Evolutionary conservation across 2,329 filamentous ascomycete species (phyloP).

Genomic region (Exserohilum rostratum): DNA sequence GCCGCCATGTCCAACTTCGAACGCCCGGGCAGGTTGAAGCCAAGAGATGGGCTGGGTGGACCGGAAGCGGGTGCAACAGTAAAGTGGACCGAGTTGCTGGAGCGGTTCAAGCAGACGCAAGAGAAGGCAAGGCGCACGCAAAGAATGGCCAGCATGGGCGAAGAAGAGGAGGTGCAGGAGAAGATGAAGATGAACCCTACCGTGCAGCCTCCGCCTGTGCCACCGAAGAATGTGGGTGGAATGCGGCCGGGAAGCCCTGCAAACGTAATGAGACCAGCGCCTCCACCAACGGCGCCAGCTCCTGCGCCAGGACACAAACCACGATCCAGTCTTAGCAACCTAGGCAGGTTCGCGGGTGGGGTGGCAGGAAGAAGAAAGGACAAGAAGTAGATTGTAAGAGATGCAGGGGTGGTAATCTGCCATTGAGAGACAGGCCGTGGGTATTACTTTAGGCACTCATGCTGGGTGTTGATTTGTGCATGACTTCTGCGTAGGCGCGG

Average conservation of each 20-base stretch:
- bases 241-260: slow-evolving; percentile 33
- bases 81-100: slow-evolving; percentile 88
- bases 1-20: slow-evolving; percentile 52
- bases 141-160: slow-evolving; percentile 54
- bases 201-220: slow-evolving; percentile 33
- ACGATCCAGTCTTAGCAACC: slow-evolving; percentile 51
- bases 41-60: slow-evolving; percentile 51
- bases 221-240: slow-evolving; percentile 27
- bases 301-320: slow-evolving; percentile 40
- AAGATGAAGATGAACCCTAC: slow-evolving; percentile 38
- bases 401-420: too few species aligned
- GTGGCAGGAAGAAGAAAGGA: slow-evolving; percentile 45
- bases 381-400: slow-evolving; percentile 33
- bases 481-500: slow-evolving; percentile 9
- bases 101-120: slow-evolving; percentile 92
- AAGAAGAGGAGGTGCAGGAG: slow-evolving; percentile 41
- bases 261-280: slow-evolving; percentile 28
- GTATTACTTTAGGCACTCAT: neutral
- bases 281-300: slow-evolving; percentile 21
- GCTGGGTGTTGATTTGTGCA: neutral
- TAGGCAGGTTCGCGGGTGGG: slow-evolving; percentile 54
- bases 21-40: slow-evolving; percentile 72
- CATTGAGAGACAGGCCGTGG: neutral
- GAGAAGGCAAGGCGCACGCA: slow-evolving; percentile 79
- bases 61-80: slow-evolving; percentile 75